Conservation (phyloP, 1,284 basidiomycete genomes). For the Ceratorhiza oryzae-sativae region DNA sequence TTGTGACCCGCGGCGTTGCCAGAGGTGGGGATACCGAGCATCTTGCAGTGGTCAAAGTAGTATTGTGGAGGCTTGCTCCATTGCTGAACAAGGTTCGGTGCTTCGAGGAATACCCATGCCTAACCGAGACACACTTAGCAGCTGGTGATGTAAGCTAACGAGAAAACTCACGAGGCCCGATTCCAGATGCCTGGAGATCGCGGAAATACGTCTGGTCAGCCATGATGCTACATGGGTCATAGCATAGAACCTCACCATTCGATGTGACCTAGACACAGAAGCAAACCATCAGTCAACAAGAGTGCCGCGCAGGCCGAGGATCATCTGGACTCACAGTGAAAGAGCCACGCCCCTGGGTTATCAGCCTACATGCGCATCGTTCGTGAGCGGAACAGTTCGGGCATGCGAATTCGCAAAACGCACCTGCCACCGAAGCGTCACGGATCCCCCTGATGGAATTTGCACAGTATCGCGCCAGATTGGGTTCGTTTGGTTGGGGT, state of each 20-base stretch:
- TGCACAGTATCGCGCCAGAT: conserved; percentile 82
- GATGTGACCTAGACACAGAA: conserved; percentile 29
- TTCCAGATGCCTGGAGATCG: conserved; percentile 26
- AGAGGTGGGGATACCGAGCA: conserved; percentile 62
- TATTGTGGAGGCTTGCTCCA: conserved; percentile 55
- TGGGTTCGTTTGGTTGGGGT: conserved; percentile 81
- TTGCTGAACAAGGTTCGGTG: conserved; percentile 68
- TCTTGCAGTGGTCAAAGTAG: conserved; percentile 74
- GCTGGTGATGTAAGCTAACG: not conserved
- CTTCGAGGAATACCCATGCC: conserved; percentile 76
- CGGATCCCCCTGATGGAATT: conserved; percentile 66
- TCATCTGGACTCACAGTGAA: conserved; percentile 62
- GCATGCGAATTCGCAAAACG: conserved; percentile 1
- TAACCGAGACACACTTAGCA: not conserved
- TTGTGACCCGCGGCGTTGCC: conserved; percentile 82
- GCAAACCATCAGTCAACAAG: not conserved
- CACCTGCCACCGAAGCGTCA: conserved; percentile 60
- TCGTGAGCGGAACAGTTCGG: not conserved
- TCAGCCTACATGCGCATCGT: conserved; percentile 56
- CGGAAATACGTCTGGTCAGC: not conserved
- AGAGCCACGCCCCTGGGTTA: conserved; percentile 85
- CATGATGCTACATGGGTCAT: not conserved
- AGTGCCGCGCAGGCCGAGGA: no score
- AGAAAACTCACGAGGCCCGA: conserved; percentile 16
- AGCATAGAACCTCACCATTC: conserved; percentile 52